A percentile compares a stretch with the other conserved stretches of the same genome.
These are phyloP conservation scores for Articulospora tetracladia DNA, from an alignment of 495 filamentous ascomycete genomes.

Conservation along the genomic window DNA sequence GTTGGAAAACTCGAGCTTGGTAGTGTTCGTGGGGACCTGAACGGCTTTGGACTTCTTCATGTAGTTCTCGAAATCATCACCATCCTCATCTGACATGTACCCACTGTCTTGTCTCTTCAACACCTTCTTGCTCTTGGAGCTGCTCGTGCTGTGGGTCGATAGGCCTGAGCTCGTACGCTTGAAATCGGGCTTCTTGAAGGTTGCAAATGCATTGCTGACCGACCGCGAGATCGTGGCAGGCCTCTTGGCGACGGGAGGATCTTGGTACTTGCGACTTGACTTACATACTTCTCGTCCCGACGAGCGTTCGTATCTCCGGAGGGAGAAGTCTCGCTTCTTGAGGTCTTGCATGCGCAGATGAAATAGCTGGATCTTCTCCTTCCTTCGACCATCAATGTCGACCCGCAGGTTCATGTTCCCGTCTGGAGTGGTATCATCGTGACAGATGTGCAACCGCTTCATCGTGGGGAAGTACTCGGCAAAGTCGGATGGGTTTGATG, in stretches of 20 bases:
- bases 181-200: slow-evolving; percentile 56
- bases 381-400: slow-evolving; percentile 61
- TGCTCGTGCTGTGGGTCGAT: slow-evolving; percentile 37
- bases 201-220: slow-evolving; percentile 69
- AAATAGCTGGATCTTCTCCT: slow-evolving; percentile 77
- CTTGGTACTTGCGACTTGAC: slow-evolving; percentile 63
- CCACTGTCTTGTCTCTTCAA: slow-evolving; percentile 52
- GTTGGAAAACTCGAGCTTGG: slow-evolving; percentile 92
- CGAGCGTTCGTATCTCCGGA: slow-evolving; percentile 87
- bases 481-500: slow-evolving; percentile 81
- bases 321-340: slow-evolving; percentile 79
- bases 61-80: slow-evolving; percentile 37
- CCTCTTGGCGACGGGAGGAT: slow-evolving; percentile 34
- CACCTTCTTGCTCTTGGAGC: slow-evolving; percentile 37
- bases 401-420: slow-evolving; percentile 97
- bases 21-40: slow-evolving; percentile 58
- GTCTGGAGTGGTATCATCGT: slow-evolving; percentile 88
- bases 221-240: slow-evolving; percentile 60
- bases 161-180: slow-evolving; percentile 41
- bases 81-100: slow-evolving; percentile 46
- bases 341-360: slow-evolving; percentile 96
- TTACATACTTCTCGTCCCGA: slow-evolving; percentile 94
- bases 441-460: slow-evolving; percentile 74
- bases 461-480: slow-evolving; percentile 83
- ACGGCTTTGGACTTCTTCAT: slow-evolving; percentile 27